A percentile compares a stretch with the other conserved stretches of the same genome.
phyloP scores from a whole-genome alignment of 1,139 yeast genomes.

The Torulaspora globosa region DNA sequence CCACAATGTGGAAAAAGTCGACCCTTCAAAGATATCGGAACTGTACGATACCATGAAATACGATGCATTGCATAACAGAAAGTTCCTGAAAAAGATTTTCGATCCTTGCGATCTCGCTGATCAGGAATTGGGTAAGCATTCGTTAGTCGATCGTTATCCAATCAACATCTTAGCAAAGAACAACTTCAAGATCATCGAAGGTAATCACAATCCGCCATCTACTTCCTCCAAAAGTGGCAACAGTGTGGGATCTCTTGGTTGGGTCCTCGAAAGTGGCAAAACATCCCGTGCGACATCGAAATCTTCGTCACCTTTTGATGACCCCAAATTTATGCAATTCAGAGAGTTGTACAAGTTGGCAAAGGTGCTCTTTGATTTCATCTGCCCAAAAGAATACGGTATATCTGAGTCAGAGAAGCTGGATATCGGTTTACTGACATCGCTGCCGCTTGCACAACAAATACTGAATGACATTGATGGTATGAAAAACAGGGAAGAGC shows the following conservation, averaged over 20 bases:
- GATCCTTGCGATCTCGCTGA: slow-evolving; percentile 57
- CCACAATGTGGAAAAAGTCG: slow-evolving; percentile 89
- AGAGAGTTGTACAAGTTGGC: slow-evolving; percentile 87
- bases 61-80: slow-evolving; percentile 93
- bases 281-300: slow-evolving; percentile 39
- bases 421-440: slow-evolving; percentile 91
- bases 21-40: slow-evolving; percentile 95
- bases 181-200: slow-evolving; percentile 50
- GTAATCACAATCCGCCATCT: slow-evolving; percentile 17
- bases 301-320: slow-evolving; percentile 66
- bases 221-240: slow-evolving; percentile 35
- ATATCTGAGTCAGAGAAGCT: slow-evolving; percentile 92
- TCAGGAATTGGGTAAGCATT: slow-evolving; percentile 55
- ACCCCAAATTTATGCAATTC: slow-evolving; percentile 70
- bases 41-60: slow-evolving; percentile 97
- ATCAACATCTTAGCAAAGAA: slow-evolving; percentile 73
- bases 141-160: slow-evolving; percentile 74
- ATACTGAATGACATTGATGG: slow-evolving; percentile 74
- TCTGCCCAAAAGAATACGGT: slow-evolving; percentile 98
- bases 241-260: slow-evolving; percentile 68
- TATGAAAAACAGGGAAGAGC: slow-evolving; percentile 71
- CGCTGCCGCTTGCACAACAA: slow-evolving; percentile 89
- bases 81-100: slow-evolving; percentile 78
- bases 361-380: slow-evolving; percentile 91
- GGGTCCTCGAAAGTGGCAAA: slow-evolving; percentile 57